Evolutionary conservation across 768 basidiomycete genomes (phyloP).

Genomic region (Termitomyces sp.): DNA sequence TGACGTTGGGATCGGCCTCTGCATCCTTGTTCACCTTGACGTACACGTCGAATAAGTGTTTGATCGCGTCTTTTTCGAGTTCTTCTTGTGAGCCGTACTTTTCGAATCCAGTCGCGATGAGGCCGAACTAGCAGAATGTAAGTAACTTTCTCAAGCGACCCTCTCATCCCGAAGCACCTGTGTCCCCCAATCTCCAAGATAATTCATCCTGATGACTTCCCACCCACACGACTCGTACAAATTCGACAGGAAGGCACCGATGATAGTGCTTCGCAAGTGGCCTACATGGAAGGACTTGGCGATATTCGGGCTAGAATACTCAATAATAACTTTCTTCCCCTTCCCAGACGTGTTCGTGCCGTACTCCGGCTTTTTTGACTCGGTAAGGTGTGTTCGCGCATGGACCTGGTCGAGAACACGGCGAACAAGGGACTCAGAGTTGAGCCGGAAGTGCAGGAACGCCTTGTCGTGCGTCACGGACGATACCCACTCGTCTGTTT

Average conservation of each 20-base stretch:
- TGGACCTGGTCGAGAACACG: slow-evolving; percentile 74
- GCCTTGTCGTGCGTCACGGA: slow-evolving; percentile 68
- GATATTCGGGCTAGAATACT: slow-evolving; percentile 96
- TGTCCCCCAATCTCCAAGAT: slow-evolving; percentile 98
- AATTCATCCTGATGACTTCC: slow-evolving; percentile 90
- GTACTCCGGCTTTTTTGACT: slow-evolving; percentile 65
- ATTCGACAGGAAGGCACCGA: slow-evolving; percentile 92
- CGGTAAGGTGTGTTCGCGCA: slow-evolving; percentile 60
- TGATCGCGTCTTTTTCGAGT: slow-evolving; percentile 86
- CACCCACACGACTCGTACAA: slow-evolving; percentile 91
- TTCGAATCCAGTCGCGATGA: slow-evolving; percentile 89
- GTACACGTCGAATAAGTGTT: slow-evolving; percentile 92
- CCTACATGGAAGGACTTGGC: slow-evolving; percentile 99
- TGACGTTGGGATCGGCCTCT: slow-evolving; percentile 67
- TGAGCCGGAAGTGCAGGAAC: slow-evolving; percentile 82
- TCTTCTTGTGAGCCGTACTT: slow-evolving; percentile 86
- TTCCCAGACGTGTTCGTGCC: slow-evolving; percentile 76
- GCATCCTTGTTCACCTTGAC: slow-evolving; percentile 92
- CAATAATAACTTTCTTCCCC: slow-evolving; percentile 84
- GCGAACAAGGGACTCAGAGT: slow-evolving; percentile 60
- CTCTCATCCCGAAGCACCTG: slow-evolving; percentile 58
- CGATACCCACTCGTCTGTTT: slow-evolving; percentile 77
- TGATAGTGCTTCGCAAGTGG: slow-evolving; percentile 96
- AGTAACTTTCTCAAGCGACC: background rate
- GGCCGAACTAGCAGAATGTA: slow-evolving; percentile 56